Percentiles rank a stretch among this genome's conserved stretches.
phyloP scores from a whole-genome alignment of 805 yeast species.

The Sungouiella thailandica region DNA sequence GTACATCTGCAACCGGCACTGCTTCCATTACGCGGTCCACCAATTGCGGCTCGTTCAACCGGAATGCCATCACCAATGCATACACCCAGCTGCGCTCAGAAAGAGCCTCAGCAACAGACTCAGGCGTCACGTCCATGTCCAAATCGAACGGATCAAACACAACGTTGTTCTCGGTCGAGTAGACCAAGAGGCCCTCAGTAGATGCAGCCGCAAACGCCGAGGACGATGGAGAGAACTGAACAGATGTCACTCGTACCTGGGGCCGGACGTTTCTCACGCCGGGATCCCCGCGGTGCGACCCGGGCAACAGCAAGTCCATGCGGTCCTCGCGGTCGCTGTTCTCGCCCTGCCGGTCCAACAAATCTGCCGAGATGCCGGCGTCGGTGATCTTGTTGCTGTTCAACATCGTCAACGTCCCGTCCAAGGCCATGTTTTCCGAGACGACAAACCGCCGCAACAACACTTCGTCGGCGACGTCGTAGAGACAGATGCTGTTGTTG shows the following conservation, averaged over 20 bases:
- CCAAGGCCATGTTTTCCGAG: slow-evolving; percentile 83
- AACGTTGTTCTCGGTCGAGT: slow-evolving; percentile 67
- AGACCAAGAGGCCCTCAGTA: slow-evolving; percentile 86
- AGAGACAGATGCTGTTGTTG: slow-evolving; percentile 84
- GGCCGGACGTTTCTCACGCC: slow-evolving; percentile 73
- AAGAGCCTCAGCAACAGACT: slow-evolving; percentile 58
- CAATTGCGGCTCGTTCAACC: slow-evolving; percentile 77
- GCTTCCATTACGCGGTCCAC: slow-evolving; percentile 70
- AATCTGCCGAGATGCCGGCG: slow-evolving; percentile 69
- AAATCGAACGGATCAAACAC: slow-evolving; percentile 93
- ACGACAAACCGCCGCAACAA: slow-evolving; percentile 76
- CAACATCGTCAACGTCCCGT: slow-evolving; percentile 77
- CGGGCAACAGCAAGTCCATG: slow-evolving; percentile 73
- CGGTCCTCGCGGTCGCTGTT: slow-evolving; percentile 81
- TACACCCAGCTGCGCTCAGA: slow-evolving; percentile 57
- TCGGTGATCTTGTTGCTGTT: slow-evolving; percentile 84
- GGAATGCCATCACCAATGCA: slow-evolving; percentile 88
- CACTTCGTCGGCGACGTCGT: slow-evolving; percentile 86
- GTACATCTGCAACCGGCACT: slow-evolving; percentile 66
- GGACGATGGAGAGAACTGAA: slow-evolving; percentile 86
- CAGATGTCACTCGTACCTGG: slow-evolving; percentile 72
- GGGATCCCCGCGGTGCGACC: slow-evolving; percentile 74
- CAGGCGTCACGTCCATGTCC: slow-evolving; percentile 89
- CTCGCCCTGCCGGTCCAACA: slow-evolving; percentile 83
- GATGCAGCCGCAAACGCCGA: slow-evolving; percentile 90